Conservation (phyloP, 176 grass and related monocot genomes). For the Aegilops tauschii region DNA sequence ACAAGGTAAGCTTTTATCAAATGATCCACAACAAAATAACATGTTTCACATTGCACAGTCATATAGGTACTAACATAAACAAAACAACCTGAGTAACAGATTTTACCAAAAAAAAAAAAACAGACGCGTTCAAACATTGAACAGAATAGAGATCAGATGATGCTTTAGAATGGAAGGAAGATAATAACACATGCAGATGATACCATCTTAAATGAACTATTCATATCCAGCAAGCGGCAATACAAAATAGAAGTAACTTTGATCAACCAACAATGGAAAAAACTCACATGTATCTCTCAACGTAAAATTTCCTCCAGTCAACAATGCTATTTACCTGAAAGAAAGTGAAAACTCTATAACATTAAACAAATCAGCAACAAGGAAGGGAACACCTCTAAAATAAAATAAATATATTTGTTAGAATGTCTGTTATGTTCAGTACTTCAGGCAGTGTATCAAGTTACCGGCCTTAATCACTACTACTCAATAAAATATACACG, state of each 20-base stretch:
- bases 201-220: not conserved
- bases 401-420: not conserved
- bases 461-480: not conserved
- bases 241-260: not conserved
- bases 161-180: slow-evolving; percentile 11
- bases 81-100: not conserved
- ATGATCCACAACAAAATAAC: not conserved
- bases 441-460: not conserved
- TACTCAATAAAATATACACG: not conserved
- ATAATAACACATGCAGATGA: not conserved
- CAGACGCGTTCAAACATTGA: not conserved
- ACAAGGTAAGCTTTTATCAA: not conserved
- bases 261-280: slow-evolving; percentile 2
- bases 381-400: not conserved
- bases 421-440: not conserved
- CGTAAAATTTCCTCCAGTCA: slow-evolving; percentile 95
- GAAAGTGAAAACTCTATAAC: not conserved
- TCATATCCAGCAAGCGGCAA: not conserved
- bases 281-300: slow-evolving; percentile 89
- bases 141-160: not conserved
- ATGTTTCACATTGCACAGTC: not conserved
- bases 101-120: not conserved
- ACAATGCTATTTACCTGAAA: slow-evolving; percentile 95
- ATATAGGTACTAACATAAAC: not conserved
- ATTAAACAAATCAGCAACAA: slow-evolving; percentile 5